Conservation (phyloP, 2,329 filamentous ascomycete genomes). For the Trichoderma pleuroti region DNA sequence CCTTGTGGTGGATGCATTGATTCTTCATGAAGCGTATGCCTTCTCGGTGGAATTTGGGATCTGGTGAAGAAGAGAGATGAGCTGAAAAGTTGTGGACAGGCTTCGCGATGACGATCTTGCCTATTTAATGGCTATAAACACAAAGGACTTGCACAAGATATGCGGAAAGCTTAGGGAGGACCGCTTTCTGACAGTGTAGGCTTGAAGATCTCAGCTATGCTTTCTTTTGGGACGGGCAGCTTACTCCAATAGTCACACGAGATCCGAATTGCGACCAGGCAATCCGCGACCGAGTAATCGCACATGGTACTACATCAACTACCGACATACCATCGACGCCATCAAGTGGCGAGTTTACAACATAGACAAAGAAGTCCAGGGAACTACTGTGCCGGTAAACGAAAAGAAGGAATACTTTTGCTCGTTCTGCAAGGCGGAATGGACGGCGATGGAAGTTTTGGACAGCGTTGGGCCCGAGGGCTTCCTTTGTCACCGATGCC, state of each 20-base stretch:
- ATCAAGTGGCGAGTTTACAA: slow-evolving; percentile 93
- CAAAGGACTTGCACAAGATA: slow-evolving; percentile 86
- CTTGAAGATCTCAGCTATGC: slow-evolving; percentile 20
- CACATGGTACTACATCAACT: slow-evolving; percentile 97
- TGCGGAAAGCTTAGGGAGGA: slow-evolving; percentile 83
- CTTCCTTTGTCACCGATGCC: slow-evolving; percentile 82
- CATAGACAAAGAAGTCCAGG: slow-evolving; percentile 84
- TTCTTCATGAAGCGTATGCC: slow-evolving; percentile 73
- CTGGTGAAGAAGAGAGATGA: slow-evolving; percentile 53
- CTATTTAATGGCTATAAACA: slow-evolving; percentile 81
- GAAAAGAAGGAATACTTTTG: slow-evolving; percentile 95
- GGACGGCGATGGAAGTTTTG: slow-evolving; percentile 84
- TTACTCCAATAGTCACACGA: slow-evolving; percentile 55
- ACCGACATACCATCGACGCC: slow-evolving; percentile 88
- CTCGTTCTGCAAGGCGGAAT: slow-evolving; percentile 75
- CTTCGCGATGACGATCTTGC: slow-evolving; percentile 86
- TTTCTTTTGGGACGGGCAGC: slow-evolving; percentile 18
- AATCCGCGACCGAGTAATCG: slow-evolving; percentile 77
- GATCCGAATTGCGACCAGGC: slow-evolving; percentile 74
- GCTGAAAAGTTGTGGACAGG: slow-evolving; percentile 54
- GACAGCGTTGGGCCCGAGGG: slow-evolving; percentile 67
- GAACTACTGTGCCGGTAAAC: slow-evolving; percentile 70
- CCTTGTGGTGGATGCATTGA: slow-evolving; percentile 79
- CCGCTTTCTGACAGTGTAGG: slow-evolving; percentile 76
- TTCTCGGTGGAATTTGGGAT: background rate